phyloP scores from a whole-genome alignment of 106 monocot species.

The Acanthochlamys bracteata region DNA sequence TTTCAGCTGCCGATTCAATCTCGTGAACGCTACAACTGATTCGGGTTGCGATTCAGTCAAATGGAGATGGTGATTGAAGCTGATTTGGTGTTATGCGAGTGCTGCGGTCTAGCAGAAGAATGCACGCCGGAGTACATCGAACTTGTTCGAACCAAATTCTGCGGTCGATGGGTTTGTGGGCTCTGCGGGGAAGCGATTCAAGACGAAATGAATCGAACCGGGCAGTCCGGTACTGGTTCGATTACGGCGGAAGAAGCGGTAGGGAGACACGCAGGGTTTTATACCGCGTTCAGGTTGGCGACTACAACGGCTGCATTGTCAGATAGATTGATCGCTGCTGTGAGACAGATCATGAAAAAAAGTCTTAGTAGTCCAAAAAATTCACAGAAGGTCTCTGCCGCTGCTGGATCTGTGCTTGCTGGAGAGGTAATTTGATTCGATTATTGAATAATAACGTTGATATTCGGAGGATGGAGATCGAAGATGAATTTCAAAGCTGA shows the following conservation, averaged over 20 bases:
- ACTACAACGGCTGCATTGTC: neutral
- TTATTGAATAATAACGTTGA: no score
- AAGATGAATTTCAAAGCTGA: no score
- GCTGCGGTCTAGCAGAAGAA: conserved; percentile 47
- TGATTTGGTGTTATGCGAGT: conserved; percentile 31
- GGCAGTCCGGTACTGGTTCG: neutral
- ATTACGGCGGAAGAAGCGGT: conserved; percentile 44
- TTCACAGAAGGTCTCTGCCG: neutral
- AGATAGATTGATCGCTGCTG: conserved; percentile 25
- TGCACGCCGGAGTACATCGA: conserved; percentile 34
- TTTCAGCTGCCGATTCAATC: neutral
- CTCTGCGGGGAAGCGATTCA: conserved; percentile 42
- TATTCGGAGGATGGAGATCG: no score
- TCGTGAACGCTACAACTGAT: neutral
- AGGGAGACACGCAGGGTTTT: conserved; percentile 25
- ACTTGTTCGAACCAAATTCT: conserved; percentile 20
- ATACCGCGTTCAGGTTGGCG: conserved; percentile 8
- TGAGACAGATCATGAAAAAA: conserved; percentile 26
- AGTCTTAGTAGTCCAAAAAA: conserved; percentile 17
- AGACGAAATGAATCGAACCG: conserved; percentile 31
- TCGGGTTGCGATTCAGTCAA: neutral
- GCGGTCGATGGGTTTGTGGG: conserved; percentile 42
- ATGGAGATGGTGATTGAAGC: conserved; percentile 5
- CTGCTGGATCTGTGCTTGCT: neutral
- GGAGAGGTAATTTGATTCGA: no score